A percentile compares a stretch with the other conserved stretches of the same genome.
Evolutionary conservation across 306 rosid species (phyloP).

Genomic region (Quercus rubra): DNA sequence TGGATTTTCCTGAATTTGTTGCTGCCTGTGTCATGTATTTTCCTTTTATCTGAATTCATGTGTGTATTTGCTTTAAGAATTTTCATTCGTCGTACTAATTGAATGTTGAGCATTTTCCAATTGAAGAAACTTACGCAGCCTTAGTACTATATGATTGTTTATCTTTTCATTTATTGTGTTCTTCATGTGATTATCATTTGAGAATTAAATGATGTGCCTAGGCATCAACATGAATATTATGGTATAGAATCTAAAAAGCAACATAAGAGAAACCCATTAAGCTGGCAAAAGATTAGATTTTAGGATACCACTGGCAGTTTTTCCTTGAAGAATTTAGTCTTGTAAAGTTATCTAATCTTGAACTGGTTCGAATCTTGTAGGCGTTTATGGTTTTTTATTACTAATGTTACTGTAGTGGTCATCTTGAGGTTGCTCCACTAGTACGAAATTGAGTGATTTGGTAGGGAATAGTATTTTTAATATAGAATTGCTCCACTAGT

Average conservation of each 20-base stretch:
- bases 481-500: background rate
- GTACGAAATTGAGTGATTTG: background rate
- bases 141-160: background rate
- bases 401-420: background rate
- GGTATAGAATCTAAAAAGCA: background rate
- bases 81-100: background rate
- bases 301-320: background rate
- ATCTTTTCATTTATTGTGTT: background rate
- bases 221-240: background rate
- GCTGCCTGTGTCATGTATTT: too few species aligned
- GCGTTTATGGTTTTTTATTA: background rate
- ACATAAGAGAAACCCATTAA: too few species aligned
- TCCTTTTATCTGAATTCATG: too few species aligned
- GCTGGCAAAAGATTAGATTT: background rate
- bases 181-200: background rate
- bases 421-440: background rate
- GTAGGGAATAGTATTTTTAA: too few species aligned
- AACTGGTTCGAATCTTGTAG: background rate
- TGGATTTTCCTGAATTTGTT: too few species aligned
- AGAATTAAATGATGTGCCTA: background rate
- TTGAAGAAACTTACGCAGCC: background rate
- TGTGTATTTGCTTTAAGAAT: too few species aligned
- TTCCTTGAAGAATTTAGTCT: background rate
- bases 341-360: background rate
- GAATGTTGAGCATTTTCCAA: background rate